A percentile compares a stretch with the other conserved stretches of the same genome.
phyloP scores from a whole-genome alignment of 2,329 filamentous ascomycete species.

The Aspergillus fumigatiaffinis region DNA sequence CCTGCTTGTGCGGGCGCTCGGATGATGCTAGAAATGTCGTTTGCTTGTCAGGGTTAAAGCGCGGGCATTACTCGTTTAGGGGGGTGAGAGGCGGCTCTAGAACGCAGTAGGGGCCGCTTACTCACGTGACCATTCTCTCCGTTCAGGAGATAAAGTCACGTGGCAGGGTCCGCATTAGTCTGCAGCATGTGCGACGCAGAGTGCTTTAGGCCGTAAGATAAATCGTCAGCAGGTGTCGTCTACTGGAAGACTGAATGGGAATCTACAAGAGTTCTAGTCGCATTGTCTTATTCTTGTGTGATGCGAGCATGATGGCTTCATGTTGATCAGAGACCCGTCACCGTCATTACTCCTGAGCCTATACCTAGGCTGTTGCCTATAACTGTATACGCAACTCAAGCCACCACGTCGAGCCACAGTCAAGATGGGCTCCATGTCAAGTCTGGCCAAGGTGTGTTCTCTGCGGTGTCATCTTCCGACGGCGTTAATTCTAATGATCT shows the following conservation, averaged over 20 bases:
- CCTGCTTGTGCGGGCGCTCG: not conserved
- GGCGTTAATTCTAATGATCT: constrained; percentile 3
- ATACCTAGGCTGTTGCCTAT: not conserved
- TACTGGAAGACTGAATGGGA: not conserved
- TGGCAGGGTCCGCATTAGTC: not conserved
- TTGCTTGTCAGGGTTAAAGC: constrained; percentile 14
- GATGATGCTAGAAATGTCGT: not conserved
- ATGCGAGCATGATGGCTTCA: not conserved
- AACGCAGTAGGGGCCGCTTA: constrained; percentile 14
- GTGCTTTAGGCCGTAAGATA: not conserved
- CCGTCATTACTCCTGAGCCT: not conserved
- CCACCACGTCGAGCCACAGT: not conserved
- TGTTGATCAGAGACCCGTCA: not conserved
- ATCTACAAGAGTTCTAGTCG: not conserved
- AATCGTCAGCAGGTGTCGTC: not conserved
- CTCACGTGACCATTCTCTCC: constrained; percentile 10
- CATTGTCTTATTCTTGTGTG: not conserved
- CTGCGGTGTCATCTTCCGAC: not conserved
- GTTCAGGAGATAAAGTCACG: constrained; percentile 2
- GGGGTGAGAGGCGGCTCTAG: constrained; percentile 17
- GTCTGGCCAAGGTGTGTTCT: constrained; percentile 27
- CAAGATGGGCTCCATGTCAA: constrained; percentile 28
- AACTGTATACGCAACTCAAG: not conserved
- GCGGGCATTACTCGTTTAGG: constrained; percentile 9
- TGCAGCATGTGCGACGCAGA: not conserved